Percentiles rank a stretch among this genome's conserved stretches.
phyloP scores from a whole-genome alignment of 176 grass and related monocot genomes.

The Microstegium vimineum region DNA sequence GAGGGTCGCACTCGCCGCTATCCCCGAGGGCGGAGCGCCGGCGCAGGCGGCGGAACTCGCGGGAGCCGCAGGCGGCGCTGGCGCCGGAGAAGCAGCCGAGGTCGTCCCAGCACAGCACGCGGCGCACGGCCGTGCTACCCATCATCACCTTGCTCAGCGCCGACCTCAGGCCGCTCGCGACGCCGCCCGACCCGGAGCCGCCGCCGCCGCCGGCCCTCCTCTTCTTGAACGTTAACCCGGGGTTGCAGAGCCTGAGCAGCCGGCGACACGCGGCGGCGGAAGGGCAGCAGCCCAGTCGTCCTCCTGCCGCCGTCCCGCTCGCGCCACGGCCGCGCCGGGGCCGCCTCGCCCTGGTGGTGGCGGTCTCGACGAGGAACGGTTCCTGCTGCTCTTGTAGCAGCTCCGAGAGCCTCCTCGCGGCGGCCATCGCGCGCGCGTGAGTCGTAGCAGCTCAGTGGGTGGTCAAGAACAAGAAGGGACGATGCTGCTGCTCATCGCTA shows the following conservation, averaged over 20 bases:
- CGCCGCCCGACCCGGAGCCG: background rate
- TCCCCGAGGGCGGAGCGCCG: conserved; percentile 27
- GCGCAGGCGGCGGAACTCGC: conserved; percentile 54
- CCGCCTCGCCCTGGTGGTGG: background rate
- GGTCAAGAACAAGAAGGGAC: background rate
- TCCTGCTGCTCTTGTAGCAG: conserved; percentile 94
- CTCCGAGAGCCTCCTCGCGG: conserved; percentile 80
- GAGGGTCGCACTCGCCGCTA: conserved; percentile 36
- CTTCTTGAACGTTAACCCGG: conserved; percentile 54
- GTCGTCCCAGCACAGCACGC: conserved; percentile 27
- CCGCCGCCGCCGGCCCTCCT: background rate
- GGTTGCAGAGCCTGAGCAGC: conserved; percentile 52
- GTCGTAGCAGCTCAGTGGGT: background rate
- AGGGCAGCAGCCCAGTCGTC: conserved; percentile 48
- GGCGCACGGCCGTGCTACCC: conserved; percentile 28
- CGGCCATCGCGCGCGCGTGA: conserved; percentile 34
- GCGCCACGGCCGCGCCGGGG: background rate
- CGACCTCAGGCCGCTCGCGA: background rate
- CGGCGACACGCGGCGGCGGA: conserved; percentile 38
- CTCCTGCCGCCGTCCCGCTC: background rate
- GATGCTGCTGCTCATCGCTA: background rate
- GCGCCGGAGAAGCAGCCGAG: conserved; percentile 29
- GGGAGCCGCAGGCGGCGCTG: background rate
- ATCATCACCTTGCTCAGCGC: conserved; percentile 39
- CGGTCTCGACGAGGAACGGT: conserved; percentile 76